Percentiles rank a stretch among this genome's conserved stretches.
Conservation (phyloP, 495 filamentous ascomycete genomes). For the Penicillium tannophilum region DNA sequence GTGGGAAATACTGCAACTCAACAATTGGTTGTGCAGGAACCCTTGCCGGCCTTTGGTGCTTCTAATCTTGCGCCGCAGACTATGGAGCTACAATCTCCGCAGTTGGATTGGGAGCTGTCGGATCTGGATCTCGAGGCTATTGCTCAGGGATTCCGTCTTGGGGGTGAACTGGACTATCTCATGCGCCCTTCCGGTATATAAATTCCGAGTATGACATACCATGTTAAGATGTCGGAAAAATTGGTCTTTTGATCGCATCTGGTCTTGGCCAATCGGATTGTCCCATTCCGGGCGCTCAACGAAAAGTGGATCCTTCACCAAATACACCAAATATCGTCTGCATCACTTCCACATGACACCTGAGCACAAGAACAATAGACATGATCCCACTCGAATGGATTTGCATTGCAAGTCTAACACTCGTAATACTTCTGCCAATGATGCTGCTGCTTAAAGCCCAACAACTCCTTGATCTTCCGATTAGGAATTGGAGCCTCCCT, state of each 20-base stretch:
- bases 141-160: slow-evolving; percentile 30
- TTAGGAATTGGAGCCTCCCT: slow-evolving; percentile 61
- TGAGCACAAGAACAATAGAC: too few relatives aligned
- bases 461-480: slow-evolving; percentile 56
- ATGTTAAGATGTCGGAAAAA: not conserved
- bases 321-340: too few relatives aligned
- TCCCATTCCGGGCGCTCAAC: too few relatives aligned
- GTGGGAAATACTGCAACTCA: not conserved
- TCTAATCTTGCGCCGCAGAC: slow-evolving; percentile 5
- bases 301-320: too few relatives aligned
- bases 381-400: too few relatives aligned
- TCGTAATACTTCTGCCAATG: slow-evolving; percentile 49
- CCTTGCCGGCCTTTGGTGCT: not conserved
- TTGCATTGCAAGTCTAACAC: not conserved
- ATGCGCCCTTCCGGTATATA: slow-evolving; percentile 24
- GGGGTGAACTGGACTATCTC: slow-evolving; percentile 26
- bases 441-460: slow-evolving; percentile 60
- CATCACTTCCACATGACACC: too few relatives aligned
- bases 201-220: not conserved
- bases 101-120: slow-evolving; percentile 27
- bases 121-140: slow-evolving; percentile 33
- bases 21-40: not conserved
- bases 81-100: slow-evolving; percentile 15
- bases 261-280: too few relatives aligned
- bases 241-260: not conserved